phyloP scores from a whole-genome alignment of 768 basidiomycete species.

The Tricholoma bakamatsutake region DNA sequence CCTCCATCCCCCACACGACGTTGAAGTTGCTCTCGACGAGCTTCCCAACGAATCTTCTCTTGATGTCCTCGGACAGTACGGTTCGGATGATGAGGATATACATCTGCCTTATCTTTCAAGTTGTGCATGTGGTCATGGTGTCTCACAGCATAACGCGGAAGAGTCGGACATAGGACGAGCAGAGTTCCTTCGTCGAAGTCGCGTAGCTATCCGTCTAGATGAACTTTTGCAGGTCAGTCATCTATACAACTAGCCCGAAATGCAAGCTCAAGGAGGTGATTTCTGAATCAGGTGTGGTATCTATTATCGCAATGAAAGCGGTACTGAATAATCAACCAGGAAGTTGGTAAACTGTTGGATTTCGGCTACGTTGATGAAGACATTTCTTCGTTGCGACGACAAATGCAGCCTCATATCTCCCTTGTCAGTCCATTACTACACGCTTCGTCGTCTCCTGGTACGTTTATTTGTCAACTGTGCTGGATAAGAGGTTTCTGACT shows the following conservation, averaged over 20 bases:
- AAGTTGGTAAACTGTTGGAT: slow-evolving; percentile 69
- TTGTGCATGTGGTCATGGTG: slow-evolving; percentile 69
- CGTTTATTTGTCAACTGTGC: slow-evolving; percentile 12
- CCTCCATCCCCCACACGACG: slow-evolving; percentile 55
- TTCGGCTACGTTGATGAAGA: slow-evolving; percentile 72
- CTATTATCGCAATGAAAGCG: background rate
- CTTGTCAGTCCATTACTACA: slow-evolving; percentile 42
- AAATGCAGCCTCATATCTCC: slow-evolving; percentile 55
- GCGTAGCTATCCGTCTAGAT: slow-evolving; percentile 75
- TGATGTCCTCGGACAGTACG: slow-evolving; percentile 56
- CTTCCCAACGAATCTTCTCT: slow-evolving; percentile 42
- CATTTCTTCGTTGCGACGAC: slow-evolving; percentile 61
- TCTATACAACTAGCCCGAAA: slow-evolving; percentile 4
- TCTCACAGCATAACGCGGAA: slow-evolving; percentile 62
- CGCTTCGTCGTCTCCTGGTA: slow-evolving; percentile 48
- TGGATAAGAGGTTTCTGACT: slow-evolving; percentile 8
- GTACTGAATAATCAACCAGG: slow-evolving; percentile 36
- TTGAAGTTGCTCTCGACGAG: slow-evolving; percentile 56
- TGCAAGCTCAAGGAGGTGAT: background rate
- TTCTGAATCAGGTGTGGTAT: background rate
- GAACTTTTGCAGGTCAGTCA: slow-evolving; percentile 69
- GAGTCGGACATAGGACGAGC: slow-evolving; percentile 46
- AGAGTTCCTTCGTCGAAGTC: slow-evolving; percentile 67
- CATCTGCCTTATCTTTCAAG: slow-evolving; percentile 45
- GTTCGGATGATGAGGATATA: slow-evolving; percentile 64